Evolutionary conservation across 176 grass and related monocot genomes (phyloP).

Genomic region (Dendrocalamus sinicus): DNA sequence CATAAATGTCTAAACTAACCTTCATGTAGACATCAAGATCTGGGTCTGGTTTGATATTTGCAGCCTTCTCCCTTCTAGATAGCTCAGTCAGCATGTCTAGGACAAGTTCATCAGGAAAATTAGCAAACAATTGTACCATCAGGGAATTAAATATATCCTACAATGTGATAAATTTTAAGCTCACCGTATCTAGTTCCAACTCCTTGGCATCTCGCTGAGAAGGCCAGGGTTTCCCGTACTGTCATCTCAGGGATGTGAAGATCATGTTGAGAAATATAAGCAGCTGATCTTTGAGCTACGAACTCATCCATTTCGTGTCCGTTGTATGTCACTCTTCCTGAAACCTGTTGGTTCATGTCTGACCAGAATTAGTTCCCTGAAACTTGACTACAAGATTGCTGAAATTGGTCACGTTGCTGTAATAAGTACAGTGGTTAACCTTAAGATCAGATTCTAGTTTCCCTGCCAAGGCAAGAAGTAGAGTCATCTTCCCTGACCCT

Average conservation of each 20-base stretch:
- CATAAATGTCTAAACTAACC: slow-evolving; percentile 39
- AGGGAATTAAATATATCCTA: not conserved
- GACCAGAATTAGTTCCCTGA: not conserved
- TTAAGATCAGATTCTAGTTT: slow-evolving; percentile 60
- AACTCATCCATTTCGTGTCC: slow-evolving; percentile 79
- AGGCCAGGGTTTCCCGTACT: slow-evolving; percentile 71
- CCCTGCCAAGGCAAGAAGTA: slow-evolving; percentile 68
- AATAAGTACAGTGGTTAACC: slow-evolving; percentile 33
- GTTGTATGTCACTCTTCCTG: slow-evolving; percentile 72
- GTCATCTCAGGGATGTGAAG: slow-evolving; percentile 86
- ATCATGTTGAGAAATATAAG: slow-evolving; percentile 79
- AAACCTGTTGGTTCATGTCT: slow-evolving; percentile 47
- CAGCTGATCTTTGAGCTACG: slow-evolving; percentile 67
- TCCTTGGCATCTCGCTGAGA: slow-evolving; percentile 72
- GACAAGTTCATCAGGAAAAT: slow-evolving; percentile 20
- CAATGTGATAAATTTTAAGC: slow-evolving; percentile 13
- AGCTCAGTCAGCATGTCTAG: slow-evolving; percentile 70
- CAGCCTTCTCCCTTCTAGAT: slow-evolving; percentile 64
- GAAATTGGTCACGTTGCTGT: slow-evolving; percentile 13
- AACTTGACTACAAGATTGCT: not conserved
- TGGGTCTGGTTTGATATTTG: slow-evolving; percentile 66
- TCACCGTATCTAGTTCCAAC: slow-evolving; percentile 81
- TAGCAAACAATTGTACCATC: slow-evolving; percentile 17
- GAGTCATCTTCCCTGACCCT: slow-evolving; percentile 62
- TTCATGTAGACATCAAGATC: slow-evolving; percentile 74